Percentiles rank a stretch among this genome's conserved stretches.
These are phyloP conservation scores for Mortierella hygrophila DNA, from an alignment of 192 early-diverging fungal genomes.

Conservation along the genomic window DNA sequence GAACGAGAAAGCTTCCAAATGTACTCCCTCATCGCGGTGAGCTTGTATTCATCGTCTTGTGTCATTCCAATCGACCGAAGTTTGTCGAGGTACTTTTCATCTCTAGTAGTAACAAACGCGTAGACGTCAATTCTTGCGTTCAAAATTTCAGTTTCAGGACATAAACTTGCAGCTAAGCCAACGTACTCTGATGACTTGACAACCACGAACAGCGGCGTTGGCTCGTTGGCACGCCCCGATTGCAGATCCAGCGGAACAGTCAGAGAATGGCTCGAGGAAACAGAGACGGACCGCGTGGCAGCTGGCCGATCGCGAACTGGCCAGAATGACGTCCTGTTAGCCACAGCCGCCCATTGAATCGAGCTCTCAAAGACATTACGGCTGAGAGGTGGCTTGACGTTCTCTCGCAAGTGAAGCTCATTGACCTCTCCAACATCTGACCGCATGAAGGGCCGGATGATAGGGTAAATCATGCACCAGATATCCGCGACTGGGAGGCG, in stretches of 20 bases:
- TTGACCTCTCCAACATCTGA: conserved; percentile 75
- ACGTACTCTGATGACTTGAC: conserved; percentile 65
- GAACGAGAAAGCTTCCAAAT: conserved; percentile 80
- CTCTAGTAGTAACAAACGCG: conserved; percentile 43
- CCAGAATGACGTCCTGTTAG: conserved; percentile 65
- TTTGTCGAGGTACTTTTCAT: conserved; percentile 63
- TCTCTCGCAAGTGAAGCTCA: conserved; percentile 71
- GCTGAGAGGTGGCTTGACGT: conserved; percentile 76
- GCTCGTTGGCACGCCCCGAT: conserved; percentile 21
- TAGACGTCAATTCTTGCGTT: neutral
- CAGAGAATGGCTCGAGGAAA: conserved; percentile 26
- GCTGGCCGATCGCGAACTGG: conserved; percentile 57
- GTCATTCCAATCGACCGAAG: conserved; percentile 80
- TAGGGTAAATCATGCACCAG: conserved; percentile 83
- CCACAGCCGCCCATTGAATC: conserved; percentile 69
- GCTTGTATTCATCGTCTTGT: conserved; percentile 80
- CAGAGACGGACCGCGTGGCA: conserved; percentile 23
- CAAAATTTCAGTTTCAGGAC: neutral
- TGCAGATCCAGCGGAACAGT: conserved; percentile 39
- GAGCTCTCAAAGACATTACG: conserved; percentile 38
- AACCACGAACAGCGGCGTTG: conserved; percentile 36
- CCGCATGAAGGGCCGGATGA: conserved; percentile 75
- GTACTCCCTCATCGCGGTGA: conserved; percentile 79
- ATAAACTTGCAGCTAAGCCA: neutral
- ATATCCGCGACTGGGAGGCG: conserved; percentile 77